A percentile compares a stretch with the other conserved stretches of the same genome.
These are phyloP conservation scores for Parachaetomium inaequale DNA, from an alignment of 495 filamentous ascomycete species.

Conservation along the genomic window DNA sequence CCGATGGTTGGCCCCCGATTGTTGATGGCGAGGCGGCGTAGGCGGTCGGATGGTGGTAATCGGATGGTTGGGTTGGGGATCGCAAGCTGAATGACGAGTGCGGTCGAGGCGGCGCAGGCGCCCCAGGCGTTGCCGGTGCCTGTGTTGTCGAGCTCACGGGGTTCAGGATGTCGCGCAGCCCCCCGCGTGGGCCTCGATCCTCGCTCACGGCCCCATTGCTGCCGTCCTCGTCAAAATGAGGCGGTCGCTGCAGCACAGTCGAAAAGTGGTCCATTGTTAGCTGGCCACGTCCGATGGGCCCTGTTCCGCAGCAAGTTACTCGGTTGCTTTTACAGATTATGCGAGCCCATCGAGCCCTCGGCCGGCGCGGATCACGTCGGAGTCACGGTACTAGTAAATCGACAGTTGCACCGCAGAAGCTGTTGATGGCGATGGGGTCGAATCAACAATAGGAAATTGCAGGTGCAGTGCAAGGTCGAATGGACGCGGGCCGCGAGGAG, in stretches of 20 bases:
- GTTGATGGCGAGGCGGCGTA: slow-evolving; percentile 29
- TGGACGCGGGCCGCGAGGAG: too few relatives aligned
- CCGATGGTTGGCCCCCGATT: slow-evolving; percentile 21
- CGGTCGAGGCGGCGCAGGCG: slow-evolving; percentile 29
- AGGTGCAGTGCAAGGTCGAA: neutral
- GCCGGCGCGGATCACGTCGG: slow-evolving; percentile 21
- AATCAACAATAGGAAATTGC: neutral
- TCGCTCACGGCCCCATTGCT: slow-evolving; percentile 31
- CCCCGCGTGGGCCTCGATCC: slow-evolving; percentile 31
- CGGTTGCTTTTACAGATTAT: slow-evolving; percentile 26
- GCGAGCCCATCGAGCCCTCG: slow-evolving; percentile 29
- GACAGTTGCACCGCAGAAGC: slow-evolving; percentile 1
- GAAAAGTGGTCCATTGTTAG: slow-evolving; percentile 44
- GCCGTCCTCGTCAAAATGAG: slow-evolving; percentile 40
- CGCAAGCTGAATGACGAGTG: slow-evolving; percentile 37
- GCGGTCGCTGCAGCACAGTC: slow-evolving; percentile 44
- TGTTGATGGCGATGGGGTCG: neutral
- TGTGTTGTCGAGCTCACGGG: slow-evolving; percentile 34
- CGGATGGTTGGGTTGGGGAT: slow-evolving; percentile 39
- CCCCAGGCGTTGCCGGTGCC: slow-evolving; percentile 20
- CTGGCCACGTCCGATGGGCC: slow-evolving; percentile 11
- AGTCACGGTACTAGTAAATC: slow-evolving; percentile 3
- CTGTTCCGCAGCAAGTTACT: slow-evolving; percentile 21
- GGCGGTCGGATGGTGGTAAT: slow-evolving; percentile 35
- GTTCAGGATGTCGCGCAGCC: slow-evolving; percentile 40